These are phyloP conservation scores for Bassia scoparia DNA, from an alignment of 148 eudicot species.

Conservation along the genomic window DNA sequence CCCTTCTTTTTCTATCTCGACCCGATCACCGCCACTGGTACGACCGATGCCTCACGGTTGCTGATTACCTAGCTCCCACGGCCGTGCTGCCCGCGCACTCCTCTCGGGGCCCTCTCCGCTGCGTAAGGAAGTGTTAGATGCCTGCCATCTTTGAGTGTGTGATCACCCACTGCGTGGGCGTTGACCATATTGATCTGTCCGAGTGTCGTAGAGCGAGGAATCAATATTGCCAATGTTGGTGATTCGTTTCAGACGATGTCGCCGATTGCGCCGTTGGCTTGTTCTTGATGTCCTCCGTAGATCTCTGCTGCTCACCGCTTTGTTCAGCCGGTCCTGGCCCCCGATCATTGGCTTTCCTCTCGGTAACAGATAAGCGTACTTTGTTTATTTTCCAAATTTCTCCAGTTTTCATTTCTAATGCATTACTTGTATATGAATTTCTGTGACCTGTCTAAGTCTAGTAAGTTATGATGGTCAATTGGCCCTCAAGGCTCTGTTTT, in stretches of 20 bases:
- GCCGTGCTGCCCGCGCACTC: constrained; percentile 36
- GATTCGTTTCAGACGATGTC: constrained; percentile 62
- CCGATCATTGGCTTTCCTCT: constrained; percentile 36
- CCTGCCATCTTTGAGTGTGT: constrained; percentile 55
- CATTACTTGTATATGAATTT: no score
- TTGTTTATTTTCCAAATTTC: no score
- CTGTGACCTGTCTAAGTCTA: no score
- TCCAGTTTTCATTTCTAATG: no score
- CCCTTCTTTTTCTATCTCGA: constrained; percentile 37
- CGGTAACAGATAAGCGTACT: constrained; percentile 35
- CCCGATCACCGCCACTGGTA: constrained; percentile 5
- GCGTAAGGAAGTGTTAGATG: constrained; percentile 34
- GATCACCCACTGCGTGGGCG: constrained; percentile 40
- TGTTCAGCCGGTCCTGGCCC: constrained; percentile 58
- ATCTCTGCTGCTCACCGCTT: constrained; percentile 46
- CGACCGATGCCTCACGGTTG: constrained; percentile 24
- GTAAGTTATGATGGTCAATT: no score
- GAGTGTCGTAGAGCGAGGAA: constrained; percentile 62
- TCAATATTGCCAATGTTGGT: constrained; percentile 54
- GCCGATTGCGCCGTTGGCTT: constrained; percentile 69
- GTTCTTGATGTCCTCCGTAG: constrained; percentile 57
- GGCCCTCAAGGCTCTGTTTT: no score
- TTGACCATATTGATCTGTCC: constrained; percentile 53
- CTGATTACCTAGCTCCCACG: constrained; percentile 20
- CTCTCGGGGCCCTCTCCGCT: constrained; percentile 50